These are phyloP conservation scores for Penicillium riverlandense DNA, from an alignment of 495 filamentous ascomycete species.

Conservation along the genomic window DNA sequence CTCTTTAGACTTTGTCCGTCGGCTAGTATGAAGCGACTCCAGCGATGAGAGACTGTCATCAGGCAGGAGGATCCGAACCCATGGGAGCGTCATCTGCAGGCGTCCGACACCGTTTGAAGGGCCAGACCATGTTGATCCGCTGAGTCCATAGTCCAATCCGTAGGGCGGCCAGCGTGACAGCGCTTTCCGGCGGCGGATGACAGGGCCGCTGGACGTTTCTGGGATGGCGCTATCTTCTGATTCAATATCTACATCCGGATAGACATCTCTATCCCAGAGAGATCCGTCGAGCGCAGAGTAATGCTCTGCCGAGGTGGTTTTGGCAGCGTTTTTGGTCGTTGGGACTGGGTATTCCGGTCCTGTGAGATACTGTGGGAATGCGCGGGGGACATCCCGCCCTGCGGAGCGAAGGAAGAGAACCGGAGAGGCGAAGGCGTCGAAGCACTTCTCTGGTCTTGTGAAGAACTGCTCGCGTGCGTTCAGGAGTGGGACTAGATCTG, in stretches of 20 bases:
- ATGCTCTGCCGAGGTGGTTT: not conserved
- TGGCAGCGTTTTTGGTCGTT: constrained; percentile 8
- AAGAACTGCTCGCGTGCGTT: constrained; percentile 38
- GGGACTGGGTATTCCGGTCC: constrained; percentile 32
- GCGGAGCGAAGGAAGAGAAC: constrained; percentile 50
- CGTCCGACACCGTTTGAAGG: constrained; percentile 9
- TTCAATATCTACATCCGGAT: constrained; percentile 1
- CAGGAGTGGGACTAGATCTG: constrained; percentile 28
- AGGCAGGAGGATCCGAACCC: constrained; percentile 19
- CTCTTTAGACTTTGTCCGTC: not conserved
- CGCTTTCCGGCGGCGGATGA: constrained; percentile 25
- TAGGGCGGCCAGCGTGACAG: constrained; percentile 36
- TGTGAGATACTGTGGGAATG: constrained; percentile 26
- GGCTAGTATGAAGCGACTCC: not conserved
- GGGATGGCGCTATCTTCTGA: not conserved
- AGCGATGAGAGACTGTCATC: not conserved
- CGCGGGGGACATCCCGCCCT: constrained; percentile 29
- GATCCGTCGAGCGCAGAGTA: not conserved
- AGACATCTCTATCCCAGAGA: constrained; percentile 3
- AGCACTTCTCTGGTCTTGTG: constrained; percentile 38
- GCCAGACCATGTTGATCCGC: constrained; percentile 11
- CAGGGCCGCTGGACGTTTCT: not conserved
- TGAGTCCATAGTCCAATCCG: constrained; percentile 28
- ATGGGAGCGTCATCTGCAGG: constrained; percentile 27
- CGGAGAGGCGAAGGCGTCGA: constrained; percentile 55